Conservation (phyloP, 2,329 filamentous ascomycete species). For the Sporothrix curviconia region DNA sequence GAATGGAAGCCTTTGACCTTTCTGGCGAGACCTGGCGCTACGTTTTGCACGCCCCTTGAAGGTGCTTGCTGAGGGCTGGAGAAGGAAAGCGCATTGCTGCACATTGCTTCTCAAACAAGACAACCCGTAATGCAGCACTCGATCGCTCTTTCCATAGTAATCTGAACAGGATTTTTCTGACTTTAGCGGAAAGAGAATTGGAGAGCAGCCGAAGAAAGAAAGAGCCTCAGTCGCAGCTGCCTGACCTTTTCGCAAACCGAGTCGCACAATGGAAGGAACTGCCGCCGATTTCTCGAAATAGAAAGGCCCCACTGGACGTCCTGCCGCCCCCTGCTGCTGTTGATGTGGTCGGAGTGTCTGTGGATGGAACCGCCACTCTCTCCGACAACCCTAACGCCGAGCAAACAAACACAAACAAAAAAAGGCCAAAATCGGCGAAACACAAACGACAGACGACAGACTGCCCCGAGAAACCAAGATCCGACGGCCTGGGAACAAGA, state of each 20-base stretch:
- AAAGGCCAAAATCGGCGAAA: background rate
- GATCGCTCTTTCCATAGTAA: background rate
- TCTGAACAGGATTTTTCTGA: no score
- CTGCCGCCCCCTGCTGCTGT: background rate
- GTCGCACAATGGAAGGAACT: background rate
- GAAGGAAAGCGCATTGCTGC: conserved; percentile 11
- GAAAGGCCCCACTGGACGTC: background rate
- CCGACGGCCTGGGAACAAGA: no score
- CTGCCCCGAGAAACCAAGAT: no score
- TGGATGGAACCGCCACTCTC: no score
- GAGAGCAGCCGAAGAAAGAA: background rate
- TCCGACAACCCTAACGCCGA: no score
- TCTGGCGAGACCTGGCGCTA: background rate
- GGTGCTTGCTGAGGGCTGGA: background rate
- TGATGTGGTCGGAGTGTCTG: conserved; percentile 6
- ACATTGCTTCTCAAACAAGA: background rate
- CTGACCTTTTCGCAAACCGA: no score
- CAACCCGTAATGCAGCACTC: background rate
- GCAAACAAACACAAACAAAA: background rate
- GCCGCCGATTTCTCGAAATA: background rate
- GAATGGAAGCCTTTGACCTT: background rate
- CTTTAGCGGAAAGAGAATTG: background rate
- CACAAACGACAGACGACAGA: no score
- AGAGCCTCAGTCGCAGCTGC: no score
- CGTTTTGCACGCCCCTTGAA: conserved; percentile 6